phyloP scores from a whole-genome alignment of 1,284 basidiomycete species.

The Anthracocystis panici-leucophaei region DNA sequence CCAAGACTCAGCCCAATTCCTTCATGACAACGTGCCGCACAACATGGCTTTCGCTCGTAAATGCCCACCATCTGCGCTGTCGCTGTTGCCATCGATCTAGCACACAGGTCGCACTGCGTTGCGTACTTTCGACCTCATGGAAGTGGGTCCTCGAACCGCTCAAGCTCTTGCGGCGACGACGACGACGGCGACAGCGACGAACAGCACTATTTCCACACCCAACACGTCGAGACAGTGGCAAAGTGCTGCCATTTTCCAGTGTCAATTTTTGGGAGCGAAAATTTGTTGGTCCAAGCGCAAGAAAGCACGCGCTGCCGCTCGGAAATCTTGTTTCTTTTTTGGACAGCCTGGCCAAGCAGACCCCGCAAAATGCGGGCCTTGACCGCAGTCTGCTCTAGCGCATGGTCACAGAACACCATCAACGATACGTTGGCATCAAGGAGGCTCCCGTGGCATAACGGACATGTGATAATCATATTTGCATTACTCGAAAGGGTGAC shows the following conservation, averaged over 20 bases:
- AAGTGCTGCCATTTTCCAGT: neutral
- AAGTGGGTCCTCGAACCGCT: neutral
- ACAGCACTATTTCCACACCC: neutral
- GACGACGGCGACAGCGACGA: neutral
- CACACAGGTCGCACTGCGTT: neutral
- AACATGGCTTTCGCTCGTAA: no score
- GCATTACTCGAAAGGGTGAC: neutral
- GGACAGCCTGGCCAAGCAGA: neutral
- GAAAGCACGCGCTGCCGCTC: conserved; percentile 7
- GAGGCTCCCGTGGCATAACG: neutral
- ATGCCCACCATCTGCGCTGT: neutral
- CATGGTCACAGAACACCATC: neutral
- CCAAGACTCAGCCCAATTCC: neutral
- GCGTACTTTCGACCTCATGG: neutral
- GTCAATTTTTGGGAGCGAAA: conserved; percentile 13
- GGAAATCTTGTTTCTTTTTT: conserved; percentile 14
- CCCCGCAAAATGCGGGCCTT: conserved; percentile 12
- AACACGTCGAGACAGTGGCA: conserved; percentile 1
- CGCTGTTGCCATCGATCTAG: neutral
- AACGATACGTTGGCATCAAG: neutral
- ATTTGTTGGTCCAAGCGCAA: conserved; percentile 45
- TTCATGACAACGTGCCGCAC: neutral
- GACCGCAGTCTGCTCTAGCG: conserved; percentile 1
- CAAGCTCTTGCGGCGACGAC: neutral
- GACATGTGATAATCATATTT: neutral